Conservation (phyloP, 306 rosid species). For the Rosa persica region DNA sequence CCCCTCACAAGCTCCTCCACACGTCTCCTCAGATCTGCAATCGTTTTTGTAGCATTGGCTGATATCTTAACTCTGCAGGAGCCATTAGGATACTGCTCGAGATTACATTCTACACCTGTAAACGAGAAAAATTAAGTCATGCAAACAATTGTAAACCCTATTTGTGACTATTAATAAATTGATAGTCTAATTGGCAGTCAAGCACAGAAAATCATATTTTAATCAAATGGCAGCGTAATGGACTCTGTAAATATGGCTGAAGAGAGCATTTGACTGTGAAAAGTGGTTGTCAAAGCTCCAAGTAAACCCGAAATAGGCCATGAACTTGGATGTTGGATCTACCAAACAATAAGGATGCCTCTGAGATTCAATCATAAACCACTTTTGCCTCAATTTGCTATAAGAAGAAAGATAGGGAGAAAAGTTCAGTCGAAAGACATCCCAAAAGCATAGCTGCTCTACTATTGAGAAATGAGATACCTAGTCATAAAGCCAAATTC, state of each 20-base stretch:
- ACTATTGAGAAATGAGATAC: background rate
- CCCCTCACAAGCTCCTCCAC: constrained; percentile 81
- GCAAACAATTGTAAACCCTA: background rate
- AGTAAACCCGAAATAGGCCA: background rate
- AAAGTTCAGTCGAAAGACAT: background rate
- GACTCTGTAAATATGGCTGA: background rate
- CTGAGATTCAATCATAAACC: background rate
- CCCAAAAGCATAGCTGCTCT: background rate
- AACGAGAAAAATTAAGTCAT: constrained; percentile 34
- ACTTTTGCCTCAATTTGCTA: background rate
- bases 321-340: background rate
- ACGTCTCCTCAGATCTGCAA: constrained; percentile 75
- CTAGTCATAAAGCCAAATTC: background rate
- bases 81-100: constrained; percentile 55
- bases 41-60: constrained; percentile 79
- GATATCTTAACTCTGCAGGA: constrained; percentile 70
- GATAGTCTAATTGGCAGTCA: background rate
- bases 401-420: background rate
- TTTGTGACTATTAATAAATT: background rate
- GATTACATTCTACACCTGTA: constrained; percentile 63
- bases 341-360: background rate
- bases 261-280: background rate
- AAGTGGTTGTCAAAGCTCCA: background rate
- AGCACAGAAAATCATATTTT: background rate
- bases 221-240: background rate